A percentile compares a stretch with the other conserved stretches of the same genome.
Conservation (phyloP, 202 grass and related monocot genomes). For the Setaria italica region DNA sequence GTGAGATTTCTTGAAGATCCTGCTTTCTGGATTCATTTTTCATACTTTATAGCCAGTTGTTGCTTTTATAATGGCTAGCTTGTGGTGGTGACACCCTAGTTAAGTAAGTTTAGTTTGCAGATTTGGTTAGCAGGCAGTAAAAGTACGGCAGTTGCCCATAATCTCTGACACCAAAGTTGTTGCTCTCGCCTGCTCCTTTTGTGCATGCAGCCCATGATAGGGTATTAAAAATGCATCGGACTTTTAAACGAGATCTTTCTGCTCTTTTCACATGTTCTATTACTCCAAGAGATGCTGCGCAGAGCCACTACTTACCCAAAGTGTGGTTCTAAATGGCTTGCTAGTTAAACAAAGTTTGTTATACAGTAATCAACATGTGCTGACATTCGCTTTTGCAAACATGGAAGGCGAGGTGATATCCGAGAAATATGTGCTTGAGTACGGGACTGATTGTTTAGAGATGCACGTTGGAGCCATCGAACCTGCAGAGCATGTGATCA, state of each 20-base stretch:
- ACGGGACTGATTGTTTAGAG: conserved; percentile 85
- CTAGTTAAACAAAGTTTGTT: not conserved
- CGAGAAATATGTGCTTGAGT: conserved; percentile 84
- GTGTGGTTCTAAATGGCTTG: not conserved
- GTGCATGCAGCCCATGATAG: conserved; percentile 10
- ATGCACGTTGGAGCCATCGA: conserved; percentile 94
- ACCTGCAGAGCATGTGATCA: conserved; percentile 63
- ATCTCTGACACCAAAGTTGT: conserved; percentile 14
- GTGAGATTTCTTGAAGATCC: conserved; percentile 31
- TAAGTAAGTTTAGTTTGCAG: not conserved
- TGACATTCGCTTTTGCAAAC: conserved; percentile 34
- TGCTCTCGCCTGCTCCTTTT: not conserved
- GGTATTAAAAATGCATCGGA: not conserved
- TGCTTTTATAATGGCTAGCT: not conserved
- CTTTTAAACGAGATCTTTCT: not conserved
- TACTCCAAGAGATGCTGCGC: conserved; percentile 12
- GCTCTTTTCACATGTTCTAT: conserved; percentile 25
- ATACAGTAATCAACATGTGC: not conserved
- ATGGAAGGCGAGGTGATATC: conserved; percentile 83
- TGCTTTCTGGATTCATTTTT: not conserved
- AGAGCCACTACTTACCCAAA: not conserved
- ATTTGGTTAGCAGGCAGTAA: conserved; percentile 7
- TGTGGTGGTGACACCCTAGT: not conserved
- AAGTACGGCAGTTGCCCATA: conserved; percentile 20
- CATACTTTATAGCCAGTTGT: not conserved